A percentile compares a stretch with the other conserved stretches of the same genome.
phyloP scores from a whole-genome alignment of 139 green algal species.

The Spirogloea muscicola region DNA sequence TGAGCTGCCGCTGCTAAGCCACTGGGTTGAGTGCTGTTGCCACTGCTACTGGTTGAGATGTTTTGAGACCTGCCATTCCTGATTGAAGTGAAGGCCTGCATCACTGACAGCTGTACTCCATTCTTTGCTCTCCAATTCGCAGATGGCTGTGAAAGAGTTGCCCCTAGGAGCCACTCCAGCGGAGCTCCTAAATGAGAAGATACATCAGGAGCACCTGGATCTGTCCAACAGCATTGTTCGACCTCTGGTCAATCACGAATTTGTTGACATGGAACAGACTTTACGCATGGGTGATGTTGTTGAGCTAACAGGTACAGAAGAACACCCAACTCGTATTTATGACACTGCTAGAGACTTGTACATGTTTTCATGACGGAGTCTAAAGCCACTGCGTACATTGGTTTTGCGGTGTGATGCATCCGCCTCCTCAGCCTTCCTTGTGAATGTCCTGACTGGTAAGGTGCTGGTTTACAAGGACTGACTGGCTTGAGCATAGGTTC shows the following conservation, averaged over 20 bases:
- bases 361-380: too few relatives aligned
- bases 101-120: neutral
- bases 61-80: neutral
- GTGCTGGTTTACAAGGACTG: too few relatives aligned
- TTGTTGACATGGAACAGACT: conserved; percentile 23
- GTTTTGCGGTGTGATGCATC: too few relatives aligned
- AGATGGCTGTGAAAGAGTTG: conserved; percentile 27
- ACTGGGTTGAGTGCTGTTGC: neutral
- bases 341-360: too few relatives aligned
- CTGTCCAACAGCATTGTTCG: neutral
- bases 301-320: too few relatives aligned
- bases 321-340: too few relatives aligned
- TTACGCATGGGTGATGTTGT: conserved; percentile 18
- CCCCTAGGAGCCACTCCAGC: conserved; percentile 9
- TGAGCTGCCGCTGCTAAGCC: neutral
- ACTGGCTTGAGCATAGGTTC: too few relatives aligned
- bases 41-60: neutral
- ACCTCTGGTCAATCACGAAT: conserved; percentile 10
- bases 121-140: conserved; percentile 10
- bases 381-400: too few relatives aligned
- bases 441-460: too few relatives aligned
- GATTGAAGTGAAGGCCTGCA: neutral
- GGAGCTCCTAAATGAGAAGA: conserved; percentile 19
- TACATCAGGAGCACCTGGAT: neutral
- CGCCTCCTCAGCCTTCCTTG: too few relatives aligned